A percentile compares a stretch with the other conserved stretches of the same genome.
Evolutionary conservation across 805 yeast genomes (phyloP).

Genomic region (Cyberlindnera japonica): DNA sequence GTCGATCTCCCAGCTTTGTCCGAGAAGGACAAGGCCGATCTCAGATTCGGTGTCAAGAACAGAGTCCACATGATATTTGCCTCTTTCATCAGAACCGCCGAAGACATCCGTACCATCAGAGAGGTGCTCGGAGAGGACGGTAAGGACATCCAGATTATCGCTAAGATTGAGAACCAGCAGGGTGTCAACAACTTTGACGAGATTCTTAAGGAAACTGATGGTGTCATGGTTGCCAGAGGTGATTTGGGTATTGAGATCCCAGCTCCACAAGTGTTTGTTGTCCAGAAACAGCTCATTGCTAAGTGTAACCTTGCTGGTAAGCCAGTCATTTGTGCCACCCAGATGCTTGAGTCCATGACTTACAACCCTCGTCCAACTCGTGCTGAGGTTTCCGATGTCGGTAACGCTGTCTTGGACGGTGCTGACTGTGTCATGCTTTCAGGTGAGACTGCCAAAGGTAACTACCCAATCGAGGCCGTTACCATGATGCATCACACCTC

Average conservation of each 20-base stretch:
- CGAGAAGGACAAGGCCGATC: constrained; percentile 92
- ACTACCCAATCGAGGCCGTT: constrained; percentile 96
- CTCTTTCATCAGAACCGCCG: constrained; percentile 93
- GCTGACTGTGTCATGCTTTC: constrained; percentile 99
- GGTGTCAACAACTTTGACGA: constrained; percentile 99
- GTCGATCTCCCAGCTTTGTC: constrained; percentile 97
- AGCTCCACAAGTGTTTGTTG: constrained; percentile 97
- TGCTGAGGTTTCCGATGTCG: constrained; percentile 99
- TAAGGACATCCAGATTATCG: constrained; percentile 90
- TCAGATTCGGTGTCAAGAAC: constrained; percentile 94
- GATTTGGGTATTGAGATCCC: constrained; percentile 99
- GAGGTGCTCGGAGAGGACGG: constrained; percentile 96
- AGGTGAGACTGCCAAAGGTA: constrained; percentile 99
- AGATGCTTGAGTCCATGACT: constrained; percentile 99
- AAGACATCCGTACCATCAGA: constrained; percentile 88
- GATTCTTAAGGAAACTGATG: constrained; percentile 90
- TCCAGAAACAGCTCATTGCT: constrained; percentile 98
- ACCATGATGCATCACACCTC: constrained; percentile 98
- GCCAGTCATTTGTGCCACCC: constrained; percentile 99
- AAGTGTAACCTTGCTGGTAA: constrained; percentile 99
- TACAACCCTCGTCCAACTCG: constrained; percentile 99
- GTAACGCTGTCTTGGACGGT: constrained; percentile 98
- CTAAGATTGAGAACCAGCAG: constrained; percentile 98
- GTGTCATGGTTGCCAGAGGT: constrained; percentile 99
- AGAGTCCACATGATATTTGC: constrained; percentile 98